Conservation (phyloP, 192 early-diverging fungal species). For the Haplosporangium gracile region DNA sequence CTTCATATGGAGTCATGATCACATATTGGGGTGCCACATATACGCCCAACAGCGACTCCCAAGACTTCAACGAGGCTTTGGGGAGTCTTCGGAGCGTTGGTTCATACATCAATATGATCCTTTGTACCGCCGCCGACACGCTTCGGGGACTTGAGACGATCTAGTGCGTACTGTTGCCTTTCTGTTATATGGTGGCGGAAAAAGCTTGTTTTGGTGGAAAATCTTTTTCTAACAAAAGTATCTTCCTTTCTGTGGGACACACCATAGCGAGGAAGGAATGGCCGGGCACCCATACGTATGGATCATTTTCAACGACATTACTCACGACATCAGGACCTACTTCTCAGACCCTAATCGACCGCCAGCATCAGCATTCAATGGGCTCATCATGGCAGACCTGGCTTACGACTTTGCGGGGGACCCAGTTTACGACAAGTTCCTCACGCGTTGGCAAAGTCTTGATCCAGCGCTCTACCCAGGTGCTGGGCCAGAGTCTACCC, state of each 20-base stretch:
- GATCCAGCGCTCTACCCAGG: conserved; percentile 17
- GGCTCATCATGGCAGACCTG: background rate
- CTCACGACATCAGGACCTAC: background rate
- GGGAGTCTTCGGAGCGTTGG: background rate
- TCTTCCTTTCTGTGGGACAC: background rate
- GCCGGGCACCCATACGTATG: conserved; percentile 5
- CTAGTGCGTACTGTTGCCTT: background rate
- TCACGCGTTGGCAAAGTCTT: conserved; percentile 9
- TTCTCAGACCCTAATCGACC: background rate
- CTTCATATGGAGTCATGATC: background rate
- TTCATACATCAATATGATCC: background rate
- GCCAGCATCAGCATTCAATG: background rate
- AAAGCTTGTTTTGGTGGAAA: background rate
- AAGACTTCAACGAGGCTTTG: background rate
- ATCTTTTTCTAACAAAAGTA: background rate
- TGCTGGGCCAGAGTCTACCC: background rate
- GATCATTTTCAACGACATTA: conserved; percentile 8
- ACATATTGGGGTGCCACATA: background rate
- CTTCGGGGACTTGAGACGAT: background rate
- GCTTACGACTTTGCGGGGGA: background rate
- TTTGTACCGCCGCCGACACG: background rate
- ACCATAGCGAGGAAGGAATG: conserved; percentile 1
- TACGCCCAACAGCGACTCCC: background rate
- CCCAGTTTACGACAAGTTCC: conserved; percentile 3
- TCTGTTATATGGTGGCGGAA: background rate